Base-by-base conservation (phyloP, 257 asterid species). In the Echites panduratus region DNA sequence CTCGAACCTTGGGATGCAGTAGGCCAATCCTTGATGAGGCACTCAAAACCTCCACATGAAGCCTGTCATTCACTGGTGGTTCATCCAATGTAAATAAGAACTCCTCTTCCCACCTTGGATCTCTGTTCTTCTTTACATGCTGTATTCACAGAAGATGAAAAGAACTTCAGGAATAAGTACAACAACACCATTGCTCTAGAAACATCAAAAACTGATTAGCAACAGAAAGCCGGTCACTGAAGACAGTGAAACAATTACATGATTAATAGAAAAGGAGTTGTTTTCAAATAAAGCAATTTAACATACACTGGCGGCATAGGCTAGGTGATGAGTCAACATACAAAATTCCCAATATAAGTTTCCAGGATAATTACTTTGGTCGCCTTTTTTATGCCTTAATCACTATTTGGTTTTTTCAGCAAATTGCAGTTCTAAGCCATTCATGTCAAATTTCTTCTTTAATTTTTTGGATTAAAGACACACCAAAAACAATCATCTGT, bases 41-140 rank as follows among this genome's bases (percentile, higher is more conserved):
- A 83, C 99, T 95, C 73, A 76, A 81, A 70, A 92, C 99, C 83
- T 92, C 97, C 65, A 90, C 82, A 47, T 85, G 98, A 63, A 95
- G 74, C 87, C 75, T 90, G 40, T 90, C 99, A 78, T 86, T 89
- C 71, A 78, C 41, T 7, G 99, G 99, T 73, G 98, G 91, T 84
- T 92, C 95, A 9, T 92, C 96, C 85, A 95, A 72, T 80, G 79
- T 58, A 84, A 92, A 95, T 8, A 84, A 75, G 79, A 92, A 95
- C 77, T 82, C 96, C 85, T 95, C 99, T 13, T 81, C 97, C 99
- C 98, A 92, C 78, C 98, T 88, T 68, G 99, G 99, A 84, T 95
- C 99, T 52, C 98, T 83, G 82, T 85, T 95, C 88, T 95, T 95
- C 92, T 92, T 92, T 63, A 90, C 43, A 79, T 95, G 99, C 99